phyloP scores from a whole-genome alignment of 2,329 filamentous ascomycete species.

The Uncinocarpus reesii region DNA sequence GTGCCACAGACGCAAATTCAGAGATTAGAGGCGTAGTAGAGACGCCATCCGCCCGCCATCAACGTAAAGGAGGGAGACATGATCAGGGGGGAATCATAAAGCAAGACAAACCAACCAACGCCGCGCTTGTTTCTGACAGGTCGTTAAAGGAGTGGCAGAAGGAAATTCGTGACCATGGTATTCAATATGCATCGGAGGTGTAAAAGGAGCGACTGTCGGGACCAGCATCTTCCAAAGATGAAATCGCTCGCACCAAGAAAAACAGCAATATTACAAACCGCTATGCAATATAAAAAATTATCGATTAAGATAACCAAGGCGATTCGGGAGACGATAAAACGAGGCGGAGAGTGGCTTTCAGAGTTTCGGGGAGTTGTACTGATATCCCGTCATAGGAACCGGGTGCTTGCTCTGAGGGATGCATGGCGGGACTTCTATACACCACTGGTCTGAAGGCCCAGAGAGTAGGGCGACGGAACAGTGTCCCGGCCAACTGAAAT shows the following conservation, averaged over 20 bases:
- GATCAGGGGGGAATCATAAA: conserved; percentile 14
- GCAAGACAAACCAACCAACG: conserved; percentile 15
- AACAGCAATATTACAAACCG: conserved; percentile 1
- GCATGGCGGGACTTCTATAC: neutral
- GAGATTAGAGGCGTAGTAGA: neutral
- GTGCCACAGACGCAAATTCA: neutral
- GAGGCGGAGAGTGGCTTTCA: neutral
- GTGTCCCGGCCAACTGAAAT: conserved; percentile 4
- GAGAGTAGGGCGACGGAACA: conserved; percentile 17
- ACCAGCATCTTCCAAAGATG: conserved; percentile 17
- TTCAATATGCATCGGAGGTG: conserved; percentile 17
- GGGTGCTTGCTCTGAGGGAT: too few species aligned
- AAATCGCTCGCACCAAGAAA: conserved; percentile 6
- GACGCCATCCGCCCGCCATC: conserved; percentile 6
- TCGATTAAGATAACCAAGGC: neutral
- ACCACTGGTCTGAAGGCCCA: neutral
- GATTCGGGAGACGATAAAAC: neutral
- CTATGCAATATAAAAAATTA: conserved; percentile 9
- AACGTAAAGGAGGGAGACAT: conserved; percentile 15
- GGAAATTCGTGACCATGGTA: conserved; percentile 21
- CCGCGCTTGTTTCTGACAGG: conserved; percentile 20
- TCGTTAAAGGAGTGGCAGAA: conserved; percentile 27
- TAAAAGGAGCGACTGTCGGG: conserved; percentile 19
- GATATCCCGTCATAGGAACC: neutral
- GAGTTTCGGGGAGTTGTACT: neutral